Evolutionary conservation across 2,329 filamentous ascomycete species (phyloP).

Genomic region (Cladosporium sp.): DNA sequence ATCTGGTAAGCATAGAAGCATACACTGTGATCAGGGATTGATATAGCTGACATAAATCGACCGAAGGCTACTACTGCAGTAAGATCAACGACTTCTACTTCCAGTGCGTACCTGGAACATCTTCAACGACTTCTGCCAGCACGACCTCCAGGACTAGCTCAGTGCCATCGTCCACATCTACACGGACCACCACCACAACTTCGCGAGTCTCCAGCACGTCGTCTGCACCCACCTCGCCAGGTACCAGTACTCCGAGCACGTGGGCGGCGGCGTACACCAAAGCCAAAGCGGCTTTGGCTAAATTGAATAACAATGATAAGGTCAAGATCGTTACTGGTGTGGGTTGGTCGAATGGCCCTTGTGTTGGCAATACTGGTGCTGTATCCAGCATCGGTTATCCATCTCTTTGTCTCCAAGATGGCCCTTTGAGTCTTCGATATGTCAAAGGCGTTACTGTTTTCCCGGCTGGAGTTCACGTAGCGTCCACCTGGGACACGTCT

Average conservation of each 20-base stretch:
- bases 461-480: slow-evolving; percentile 81
- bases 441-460: slow-evolving; percentile 81
- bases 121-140: slow-evolving; percentile 6
- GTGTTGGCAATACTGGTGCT: slow-evolving; percentile 52
- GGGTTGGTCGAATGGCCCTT: slow-evolving; percentile 29
- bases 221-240: not conserved
- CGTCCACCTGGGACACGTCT: slow-evolving; percentile 82
- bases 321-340: slow-evolving; percentile 36
- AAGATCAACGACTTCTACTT: slow-evolving; percentile 32
- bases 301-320: slow-evolving; percentile 33
- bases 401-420: slow-evolving; percentile 80
- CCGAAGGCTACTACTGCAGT: slow-evolving; percentile 28
- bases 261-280: slow-evolving; percentile 37
- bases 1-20: slow-evolving; percentile 14
- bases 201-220: not conserved
- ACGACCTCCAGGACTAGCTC: not conserved
- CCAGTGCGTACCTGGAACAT: slow-evolving; percentile 27
- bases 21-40: not conserved
- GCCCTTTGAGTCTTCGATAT: slow-evolving; percentile 76
- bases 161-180: not conserved
- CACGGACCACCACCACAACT: not conserved
- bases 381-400: slow-evolving; percentile 65
- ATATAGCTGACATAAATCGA: not conserved
- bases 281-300: slow-evolving; percentile 33
- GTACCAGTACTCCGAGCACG: not conserved